These are phyloP conservation scores for Monosporascus sp. DNA, from an alignment of 2,329 filamentous ascomycete genomes.

Conservation along the genomic window DNA sequence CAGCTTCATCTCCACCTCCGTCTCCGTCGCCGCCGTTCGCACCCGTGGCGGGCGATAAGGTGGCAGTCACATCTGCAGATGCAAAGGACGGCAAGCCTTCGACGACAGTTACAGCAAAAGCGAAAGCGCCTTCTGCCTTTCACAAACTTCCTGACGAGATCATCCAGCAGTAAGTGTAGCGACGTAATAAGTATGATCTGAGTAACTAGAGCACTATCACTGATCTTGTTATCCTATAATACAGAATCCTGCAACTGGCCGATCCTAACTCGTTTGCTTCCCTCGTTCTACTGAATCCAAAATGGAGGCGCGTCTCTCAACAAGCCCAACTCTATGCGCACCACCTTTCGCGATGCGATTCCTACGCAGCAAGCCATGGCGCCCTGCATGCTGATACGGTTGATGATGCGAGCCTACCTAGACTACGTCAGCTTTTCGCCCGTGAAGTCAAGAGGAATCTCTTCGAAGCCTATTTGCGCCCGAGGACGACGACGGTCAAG, in stretches of 20 bases:
- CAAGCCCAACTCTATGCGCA: conserved; percentile 57
- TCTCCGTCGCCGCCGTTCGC: not conserved
- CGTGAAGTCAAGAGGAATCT: conserved; percentile 69
- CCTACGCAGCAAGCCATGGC: conserved; percentile 47
- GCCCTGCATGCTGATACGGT: conserved; percentile 28
- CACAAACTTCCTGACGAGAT: conserved; percentile 61
- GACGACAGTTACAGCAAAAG: conserved; percentile 5
- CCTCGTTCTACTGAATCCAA: conserved; percentile 57
- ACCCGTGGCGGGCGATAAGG: not conserved
- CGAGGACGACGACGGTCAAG: conserved; percentile 66
- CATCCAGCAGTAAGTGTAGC: conserved; percentile 54
- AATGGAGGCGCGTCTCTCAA: conserved; percentile 61
- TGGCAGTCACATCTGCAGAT: too few species aligned
- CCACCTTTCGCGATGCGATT: conserved; percentile 57
- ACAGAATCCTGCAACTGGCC: conserved; percentile 54
- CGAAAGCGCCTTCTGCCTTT: conserved; percentile 35
- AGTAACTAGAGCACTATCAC: conserved; percentile 1
- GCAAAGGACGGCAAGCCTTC: not conserved
- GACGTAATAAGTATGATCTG: conserved; percentile 2
- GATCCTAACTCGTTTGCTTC: conserved; percentile 63
- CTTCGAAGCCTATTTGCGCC: conserved; percentile 70
- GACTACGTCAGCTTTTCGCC: conserved; percentile 60
- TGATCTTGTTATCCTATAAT: conserved; percentile 11
- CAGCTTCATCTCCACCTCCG: not conserved
- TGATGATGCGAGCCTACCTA: conserved; percentile 46